These are phyloP conservation scores for Angophora floribunda DNA, from an alignment of 345 rosid genomes.

Conservation along the genomic window DNA sequence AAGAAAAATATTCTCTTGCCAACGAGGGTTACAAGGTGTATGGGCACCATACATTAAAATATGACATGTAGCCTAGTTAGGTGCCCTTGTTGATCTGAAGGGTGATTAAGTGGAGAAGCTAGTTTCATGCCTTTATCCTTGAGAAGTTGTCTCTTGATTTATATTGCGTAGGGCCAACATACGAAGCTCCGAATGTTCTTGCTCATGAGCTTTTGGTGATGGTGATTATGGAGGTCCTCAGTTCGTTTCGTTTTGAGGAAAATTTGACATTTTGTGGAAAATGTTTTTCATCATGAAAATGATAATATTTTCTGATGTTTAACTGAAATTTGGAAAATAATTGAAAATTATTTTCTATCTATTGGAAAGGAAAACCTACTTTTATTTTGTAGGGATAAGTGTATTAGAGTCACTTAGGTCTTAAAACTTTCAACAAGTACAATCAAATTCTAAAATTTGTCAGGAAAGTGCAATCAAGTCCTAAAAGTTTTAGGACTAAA, in stretches of 20 bases:
- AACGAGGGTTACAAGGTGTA: no score
- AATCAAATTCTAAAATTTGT: no score
- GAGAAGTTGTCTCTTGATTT: no score
- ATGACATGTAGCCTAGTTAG: no score
- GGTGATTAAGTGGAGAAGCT: background rate
- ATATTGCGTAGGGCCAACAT: no score
- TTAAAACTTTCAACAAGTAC: no score
- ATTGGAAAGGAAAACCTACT: background rate
- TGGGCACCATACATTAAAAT: no score
- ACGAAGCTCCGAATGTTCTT: background rate
- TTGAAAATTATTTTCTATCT: accelerated
- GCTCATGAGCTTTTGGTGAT: background rate
- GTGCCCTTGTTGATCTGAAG: background rate
- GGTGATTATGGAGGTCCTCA: background rate
- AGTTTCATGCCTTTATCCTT: no score
- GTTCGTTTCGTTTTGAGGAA: background rate
- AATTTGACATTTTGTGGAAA: accelerated
- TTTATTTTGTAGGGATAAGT: background rate
- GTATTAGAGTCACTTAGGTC: no score
- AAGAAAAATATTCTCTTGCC: no score
- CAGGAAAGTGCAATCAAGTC: no score
- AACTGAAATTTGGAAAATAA: accelerated
- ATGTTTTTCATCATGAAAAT: background rate
- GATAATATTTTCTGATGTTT: background rate
- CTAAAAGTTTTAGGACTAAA: no score